These are phyloP conservation scores for Meyerozyma sp. DNA, from an alignment of 1,139 yeast genomes.

Conservation along the genomic window DNA sequence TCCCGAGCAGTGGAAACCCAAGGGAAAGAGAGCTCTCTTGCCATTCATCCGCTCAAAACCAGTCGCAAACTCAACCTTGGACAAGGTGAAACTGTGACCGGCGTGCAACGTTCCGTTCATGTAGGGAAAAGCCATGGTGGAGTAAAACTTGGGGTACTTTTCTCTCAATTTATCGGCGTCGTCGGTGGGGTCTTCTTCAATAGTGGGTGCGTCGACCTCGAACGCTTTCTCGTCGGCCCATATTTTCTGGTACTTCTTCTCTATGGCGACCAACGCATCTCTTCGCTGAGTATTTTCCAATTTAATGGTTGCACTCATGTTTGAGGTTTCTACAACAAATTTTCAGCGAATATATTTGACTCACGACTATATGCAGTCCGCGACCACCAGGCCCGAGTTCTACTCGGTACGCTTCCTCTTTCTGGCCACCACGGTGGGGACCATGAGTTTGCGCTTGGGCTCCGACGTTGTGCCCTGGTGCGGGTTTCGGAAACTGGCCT, in stretches of 20 bases:
- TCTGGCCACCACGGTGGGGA: background rate
- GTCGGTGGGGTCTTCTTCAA: slow-evolving; percentile 56
- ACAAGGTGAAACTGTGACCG: slow-evolving; percentile 93
- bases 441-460: background rate
- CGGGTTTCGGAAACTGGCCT: background rate
- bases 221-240: slow-evolving; percentile 87
- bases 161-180: slow-evolving; percentile 68
- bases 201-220: slow-evolving; percentile 82
- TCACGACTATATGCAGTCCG: background rate
- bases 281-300: slow-evolving; percentile 74
- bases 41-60: slow-evolving; percentile 97
- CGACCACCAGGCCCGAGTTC: background rate
- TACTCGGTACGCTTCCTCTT: background rate
- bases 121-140: slow-evolving; percentile 97
- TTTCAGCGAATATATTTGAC: background rate
- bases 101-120: slow-evolving; percentile 99
- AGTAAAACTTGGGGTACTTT: slow-evolving; percentile 80
- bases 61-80: slow-evolving; percentile 89
- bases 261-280: slow-evolving; percentile 86
- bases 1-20: slow-evolving; percentile 99
- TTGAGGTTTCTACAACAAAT: slow-evolving; percentile 3
- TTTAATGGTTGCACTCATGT: slow-evolving; percentile 41
- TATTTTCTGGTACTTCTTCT: slow-evolving; percentile 77
- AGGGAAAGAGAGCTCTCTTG: slow-evolving; percentile 86
- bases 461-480: background rate